Evolutionary conservation across 2,329 filamentous ascomycete species (phyloP), one percentile per base, ranked within the genome.

Genomic region (Diaporthe ampelina): DNA sequence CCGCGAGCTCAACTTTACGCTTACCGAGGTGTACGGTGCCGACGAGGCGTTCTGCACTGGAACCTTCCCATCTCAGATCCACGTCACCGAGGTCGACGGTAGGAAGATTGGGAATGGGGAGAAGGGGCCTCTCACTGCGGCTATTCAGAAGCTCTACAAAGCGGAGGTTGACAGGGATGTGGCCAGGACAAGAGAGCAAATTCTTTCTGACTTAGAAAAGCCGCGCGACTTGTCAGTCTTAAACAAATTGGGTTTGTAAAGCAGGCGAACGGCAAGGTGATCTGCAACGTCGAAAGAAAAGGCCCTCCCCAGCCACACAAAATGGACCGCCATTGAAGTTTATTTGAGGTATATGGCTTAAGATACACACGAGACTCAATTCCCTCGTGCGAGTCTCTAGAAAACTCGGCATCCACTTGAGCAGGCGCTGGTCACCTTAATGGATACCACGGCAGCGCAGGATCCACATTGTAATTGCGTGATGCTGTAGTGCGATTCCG

Each of bases 31-130:
- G 56, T 59, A 59, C 32, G 56, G 56, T 4, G 56, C 56, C 56
- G 56, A 59, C 56, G 56, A 59, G 56, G 56, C 56, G 21, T 59
- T 37, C 11, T 59, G 56, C 56, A 59, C 32, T 10, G 56, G 56
- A 21, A 59, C 56, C 0, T 59, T 59, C 32, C 56, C 56, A 9
- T 59, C 56, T 24, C 56, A 59, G 56, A 59, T 59, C 1, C 56
- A 59, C 35, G 56, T 59, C 35, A 59, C 56, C 32, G 56, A 59
- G 56, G 35, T 59, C 13, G 32, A 59, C 56, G 32, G 32, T 3
- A 24, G 56, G 56, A 59, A 40, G 56, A 59, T 59, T 4, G 32
- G 56, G 32, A 13, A 59, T 24, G 32, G 32, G 21, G 4, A 4
- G 3, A 59, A 10, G 3, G 56, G 56, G 21, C 56, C 56, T n/a